phyloP scores from a whole-genome alignment of 2,329 filamentous ascomycete species.

The Dactylonectria macrodidyma region DNA sequence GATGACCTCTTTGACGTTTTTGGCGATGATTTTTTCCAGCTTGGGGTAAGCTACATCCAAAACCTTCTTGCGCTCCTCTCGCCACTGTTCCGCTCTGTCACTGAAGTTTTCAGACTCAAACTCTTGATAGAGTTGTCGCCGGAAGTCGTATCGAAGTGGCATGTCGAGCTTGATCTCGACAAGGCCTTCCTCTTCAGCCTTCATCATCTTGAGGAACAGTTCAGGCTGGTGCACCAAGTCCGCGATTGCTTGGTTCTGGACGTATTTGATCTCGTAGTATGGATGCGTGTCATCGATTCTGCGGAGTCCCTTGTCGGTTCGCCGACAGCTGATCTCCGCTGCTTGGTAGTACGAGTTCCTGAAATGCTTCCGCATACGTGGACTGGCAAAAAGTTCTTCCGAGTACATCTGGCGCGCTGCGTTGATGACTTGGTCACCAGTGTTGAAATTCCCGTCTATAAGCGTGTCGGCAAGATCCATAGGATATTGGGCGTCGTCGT shows the following conservation, averaged over 20 bases:
- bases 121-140: conserved; percentile 81
- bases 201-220: conserved; percentile 96
- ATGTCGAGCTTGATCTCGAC: conserved; percentile 88
- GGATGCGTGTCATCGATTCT: conserved; percentile 96
- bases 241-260: conserved; percentile 88
- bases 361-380: conserved; percentile 90
- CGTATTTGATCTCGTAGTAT: conserved; percentile 98
- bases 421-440: conserved; percentile 80
- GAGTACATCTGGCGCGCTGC: conserved; percentile 90
- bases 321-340: conserved; percentile 87
- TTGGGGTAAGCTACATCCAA: conserved; percentile 86
- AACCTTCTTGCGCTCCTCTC: conserved; percentile 87
- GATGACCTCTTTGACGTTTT: conserved; percentile 94
- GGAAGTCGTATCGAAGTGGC: conserved; percentile 82
- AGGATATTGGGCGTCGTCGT: conserved; percentile 85
- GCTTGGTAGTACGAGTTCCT: conserved; percentile 86
- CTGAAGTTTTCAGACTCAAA: conserved; percentile 97
- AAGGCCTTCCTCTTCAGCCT: conserved; percentile 93
- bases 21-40: conserved; percentile 86
- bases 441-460: conserved; percentile 80
- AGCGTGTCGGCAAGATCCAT: conserved; percentile 90
- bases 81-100: conserved; percentile 95
- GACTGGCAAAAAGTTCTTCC: conserved; percentile 90
- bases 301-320: conserved; percentile 94
- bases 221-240: conserved; percentile 89